These are phyloP conservation scores for Chaetothyriales sp. DNA, from an alignment of 2,329 filamentous ascomycete species.

Conservation along the genomic window DNA sequence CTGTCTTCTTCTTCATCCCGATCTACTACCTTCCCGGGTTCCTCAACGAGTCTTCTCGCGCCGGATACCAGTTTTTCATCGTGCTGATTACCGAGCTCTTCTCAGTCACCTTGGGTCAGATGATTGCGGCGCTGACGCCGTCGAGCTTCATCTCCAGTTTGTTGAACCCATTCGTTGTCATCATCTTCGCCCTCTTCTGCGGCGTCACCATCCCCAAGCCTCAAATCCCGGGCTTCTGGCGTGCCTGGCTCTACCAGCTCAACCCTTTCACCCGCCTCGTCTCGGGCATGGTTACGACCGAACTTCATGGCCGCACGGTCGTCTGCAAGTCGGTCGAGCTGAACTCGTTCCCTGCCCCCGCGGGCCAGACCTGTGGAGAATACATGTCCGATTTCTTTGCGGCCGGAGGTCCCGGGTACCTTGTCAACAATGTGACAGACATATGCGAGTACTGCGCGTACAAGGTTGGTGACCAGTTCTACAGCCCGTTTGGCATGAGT, in stretches of 20 bases:
- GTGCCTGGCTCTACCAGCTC: constrained; percentile 39
- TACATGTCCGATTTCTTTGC: constrained; percentile 71
- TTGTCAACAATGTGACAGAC: constrained; percentile 44
- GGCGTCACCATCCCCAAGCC: constrained; percentile 57
- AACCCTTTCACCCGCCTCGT: constrained; percentile 60
- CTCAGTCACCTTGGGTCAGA: constrained; percentile 61
- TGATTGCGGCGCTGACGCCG: constrained; percentile 74
- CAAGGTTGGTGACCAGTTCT: constrained; percentile 49
- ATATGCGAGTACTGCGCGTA: constrained; percentile 60
- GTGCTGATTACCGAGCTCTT: constrained; percentile 63
- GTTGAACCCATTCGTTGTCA: constrained; percentile 69
- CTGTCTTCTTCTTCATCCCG: constrained; percentile 53
- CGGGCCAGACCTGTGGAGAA: constrained; percentile 45
- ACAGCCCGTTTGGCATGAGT: constrained; percentile 42
- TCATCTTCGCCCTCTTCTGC: constrained; percentile 62
- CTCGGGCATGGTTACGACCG: constrained; percentile 51
- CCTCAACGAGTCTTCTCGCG: constrained; percentile 46
- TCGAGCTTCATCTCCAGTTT: constrained; percentile 67
- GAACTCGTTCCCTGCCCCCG: constrained; percentile 50
- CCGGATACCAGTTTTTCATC: constrained; percentile 69
- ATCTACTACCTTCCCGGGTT: constrained; percentile 68
- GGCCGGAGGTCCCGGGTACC: constrained; percentile 38
- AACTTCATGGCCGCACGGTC: constrained; percentile 39
- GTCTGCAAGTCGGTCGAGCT: constrained; percentile 42
- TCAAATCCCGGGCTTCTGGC: constrained; percentile 33